Conservation (phyloP, 768 basidiomycete species). For the Kwoniella dejecticola region DNA sequence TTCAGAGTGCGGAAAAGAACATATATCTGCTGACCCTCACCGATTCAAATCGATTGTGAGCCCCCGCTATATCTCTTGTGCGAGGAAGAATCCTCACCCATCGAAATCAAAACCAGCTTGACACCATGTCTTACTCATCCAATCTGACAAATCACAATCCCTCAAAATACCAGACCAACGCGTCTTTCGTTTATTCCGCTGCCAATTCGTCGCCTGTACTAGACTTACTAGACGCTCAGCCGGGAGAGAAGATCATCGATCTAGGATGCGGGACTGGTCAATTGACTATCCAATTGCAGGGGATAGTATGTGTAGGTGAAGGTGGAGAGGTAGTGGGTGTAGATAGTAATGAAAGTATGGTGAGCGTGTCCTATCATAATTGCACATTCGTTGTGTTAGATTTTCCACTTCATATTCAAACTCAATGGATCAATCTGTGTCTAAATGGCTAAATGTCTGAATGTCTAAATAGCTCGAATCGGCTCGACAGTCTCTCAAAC, state of each 20-base stretch:
- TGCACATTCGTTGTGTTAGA: neutral
- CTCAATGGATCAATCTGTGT: no score
- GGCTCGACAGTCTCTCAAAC: no score
- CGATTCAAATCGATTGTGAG: no score
- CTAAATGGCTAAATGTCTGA: no score
- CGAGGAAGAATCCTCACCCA: no score
- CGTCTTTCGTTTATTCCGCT: slow-evolving; percentile 69
- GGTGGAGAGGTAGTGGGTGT: slow-evolving; percentile 63
- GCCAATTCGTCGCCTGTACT: slow-evolving; percentile 62
- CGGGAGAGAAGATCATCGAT: slow-evolving; percentile 66
- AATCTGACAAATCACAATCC: slow-evolving; percentile 56
- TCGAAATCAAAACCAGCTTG: no score
- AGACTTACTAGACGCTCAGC: slow-evolving; percentile 64
- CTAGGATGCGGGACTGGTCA: slow-evolving; percentile 81
- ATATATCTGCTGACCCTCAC: no score
- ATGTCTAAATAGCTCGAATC: slow-evolving; percentile 60
- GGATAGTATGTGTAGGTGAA: slow-evolving; percentile 59
- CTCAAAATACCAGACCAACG: slow-evolving; percentile 65
- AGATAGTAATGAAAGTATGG: slow-evolving; percentile 74
- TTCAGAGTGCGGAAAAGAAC: no score
- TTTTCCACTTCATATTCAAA: no score
- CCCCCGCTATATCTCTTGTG: no score
- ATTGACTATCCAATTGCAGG: slow-evolving; percentile 65
- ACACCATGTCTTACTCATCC: slow-evolving; percentile 24
- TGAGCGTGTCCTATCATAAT: slow-evolving; percentile 51